These are phyloP conservation scores for Monosporascus sp. DNA, from an alignment of 2,329 filamentous ascomycete genomes.

Conservation along the genomic window DNA sequence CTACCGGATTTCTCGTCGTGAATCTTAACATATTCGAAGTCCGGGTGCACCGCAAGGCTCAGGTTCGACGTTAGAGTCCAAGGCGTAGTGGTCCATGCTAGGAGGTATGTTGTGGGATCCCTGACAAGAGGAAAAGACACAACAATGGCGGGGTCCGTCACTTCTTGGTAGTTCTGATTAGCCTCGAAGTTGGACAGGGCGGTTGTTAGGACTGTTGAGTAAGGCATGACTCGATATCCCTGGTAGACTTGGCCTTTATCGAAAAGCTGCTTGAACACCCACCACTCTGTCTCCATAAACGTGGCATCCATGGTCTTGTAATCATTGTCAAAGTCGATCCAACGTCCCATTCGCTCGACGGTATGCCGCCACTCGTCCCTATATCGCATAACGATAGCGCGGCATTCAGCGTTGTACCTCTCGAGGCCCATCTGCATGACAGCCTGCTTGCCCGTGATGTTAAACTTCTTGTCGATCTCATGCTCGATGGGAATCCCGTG, in stretches of 20 bases:
- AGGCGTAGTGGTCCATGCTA: constrained; percentile 88
- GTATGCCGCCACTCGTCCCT: constrained; percentile 82
- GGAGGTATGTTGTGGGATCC: constrained; percentile 67
- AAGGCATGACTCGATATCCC: constrained; percentile 90
- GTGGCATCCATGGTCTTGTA: constrained; percentile 97
- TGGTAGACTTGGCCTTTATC: constrained; percentile 88
- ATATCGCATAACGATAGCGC: constrained; percentile 89
- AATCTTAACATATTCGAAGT: constrained; percentile 86
- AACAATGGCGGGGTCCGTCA: constrained; percentile 85
- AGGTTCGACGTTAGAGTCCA: constrained; percentile 80
- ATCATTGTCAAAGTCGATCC: constrained; percentile 97
- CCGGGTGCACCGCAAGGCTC: constrained; percentile 71
- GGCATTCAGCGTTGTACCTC: constrained; percentile 88
- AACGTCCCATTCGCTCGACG: constrained; percentile 82
- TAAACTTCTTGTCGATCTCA: constrained; percentile 94
- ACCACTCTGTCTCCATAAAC: constrained; percentile 97
- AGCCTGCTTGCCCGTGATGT: constrained; percentile 81
- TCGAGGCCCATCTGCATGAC: constrained; percentile 81
- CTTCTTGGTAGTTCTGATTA: constrained; percentile 90
- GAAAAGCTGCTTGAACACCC: constrained; percentile 91
- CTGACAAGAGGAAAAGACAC: constrained; percentile 80
- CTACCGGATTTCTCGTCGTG: constrained; percentile 77
- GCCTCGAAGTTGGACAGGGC: constrained; percentile 91
- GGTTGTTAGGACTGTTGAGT: constrained; percentile 84
- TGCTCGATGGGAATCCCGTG: constrained; percentile 94